Evolutionary conservation across 352 stramenopile genomes (phyloP).

Genomic region (Phytophthora sansomeana): DNA sequence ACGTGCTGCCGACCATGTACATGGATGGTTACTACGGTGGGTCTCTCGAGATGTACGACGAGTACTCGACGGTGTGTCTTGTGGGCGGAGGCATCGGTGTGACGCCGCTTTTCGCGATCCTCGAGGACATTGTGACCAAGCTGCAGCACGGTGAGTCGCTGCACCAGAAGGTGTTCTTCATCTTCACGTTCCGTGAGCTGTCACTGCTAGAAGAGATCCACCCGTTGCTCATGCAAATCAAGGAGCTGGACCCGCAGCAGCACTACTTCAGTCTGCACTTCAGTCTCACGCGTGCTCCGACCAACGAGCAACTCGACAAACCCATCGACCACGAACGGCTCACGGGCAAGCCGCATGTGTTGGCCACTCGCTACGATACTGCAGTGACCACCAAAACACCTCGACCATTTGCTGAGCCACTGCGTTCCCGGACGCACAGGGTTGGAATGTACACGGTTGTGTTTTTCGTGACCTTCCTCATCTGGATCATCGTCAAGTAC

Average conservation of each 20-base stretch:
- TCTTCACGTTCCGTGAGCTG: slow-evolving; percentile 57
- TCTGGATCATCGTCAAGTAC: slow-evolving; percentile 40
- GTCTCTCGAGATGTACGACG: no score
- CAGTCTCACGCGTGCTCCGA: slow-evolving; percentile 39
- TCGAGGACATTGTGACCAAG: slow-evolving; percentile 51
- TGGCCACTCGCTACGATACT: slow-evolving; percentile 12
- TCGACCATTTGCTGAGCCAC: slow-evolving; percentile 40
- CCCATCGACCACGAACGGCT: slow-evolving; percentile 37
- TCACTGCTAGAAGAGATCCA: slow-evolving; percentile 53
- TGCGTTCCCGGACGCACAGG: slow-evolving; percentile 31
- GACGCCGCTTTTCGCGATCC: slow-evolving; percentile 53
- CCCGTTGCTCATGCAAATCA: slow-evolving; percentile 40
- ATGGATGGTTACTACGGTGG: no score
- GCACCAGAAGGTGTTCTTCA: slow-evolving; percentile 44
- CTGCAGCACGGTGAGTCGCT: slow-evolving; percentile 11
- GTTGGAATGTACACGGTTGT: slow-evolving; percentile 29
- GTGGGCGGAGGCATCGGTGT: neutral
- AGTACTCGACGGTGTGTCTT: no score
- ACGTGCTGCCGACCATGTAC: slow-evolving; percentile 34
- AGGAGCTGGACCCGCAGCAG: slow-evolving; percentile 36
- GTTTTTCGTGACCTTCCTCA: slow-evolving; percentile 34
- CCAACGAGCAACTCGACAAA: slow-evolving; percentile 20
- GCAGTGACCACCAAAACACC: slow-evolving; percentile 10
- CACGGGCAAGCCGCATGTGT: slow-evolving; percentile 12
- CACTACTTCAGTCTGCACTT: slow-evolving; percentile 41